phyloP scores from a whole-genome alignment of 768 basidiomycete species.

The Lentinula boryana region DNA sequence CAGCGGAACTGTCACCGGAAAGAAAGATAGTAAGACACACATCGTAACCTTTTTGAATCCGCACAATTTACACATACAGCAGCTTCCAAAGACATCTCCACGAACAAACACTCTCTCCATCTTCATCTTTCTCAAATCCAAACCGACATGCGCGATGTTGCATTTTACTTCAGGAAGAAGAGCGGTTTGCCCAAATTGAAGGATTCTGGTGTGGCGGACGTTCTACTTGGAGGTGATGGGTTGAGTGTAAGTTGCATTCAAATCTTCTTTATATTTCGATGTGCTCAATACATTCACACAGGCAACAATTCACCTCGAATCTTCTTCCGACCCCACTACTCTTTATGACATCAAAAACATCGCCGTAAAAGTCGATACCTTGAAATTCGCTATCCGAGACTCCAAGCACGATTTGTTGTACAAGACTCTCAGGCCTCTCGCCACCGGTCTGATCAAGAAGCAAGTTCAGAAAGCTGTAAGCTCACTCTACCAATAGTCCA shows the following conservation, averaged over 20 bases:
- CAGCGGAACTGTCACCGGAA: not conserved
- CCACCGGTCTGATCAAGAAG: constrained; percentile 77
- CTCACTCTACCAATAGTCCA: no score
- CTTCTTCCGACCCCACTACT: constrained; percentile 58
- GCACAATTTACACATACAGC: constrained; percentile 14
- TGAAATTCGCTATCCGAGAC: constrained; percentile 90
- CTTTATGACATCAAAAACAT: constrained; percentile 72
- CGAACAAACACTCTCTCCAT: constrained; percentile 64
- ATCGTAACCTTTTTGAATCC: not conserved
- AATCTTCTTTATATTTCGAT: not conserved
- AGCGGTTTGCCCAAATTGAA: constrained; percentile 71
- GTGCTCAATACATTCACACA: constrained; percentile 10
- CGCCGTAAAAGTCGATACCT: constrained; percentile 74
- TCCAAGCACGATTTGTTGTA: constrained; percentile 87
- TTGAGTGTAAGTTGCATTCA: constrained; percentile 41
- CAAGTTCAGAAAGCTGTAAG: constrained; percentile 47
- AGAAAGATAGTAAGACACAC: not conserved
- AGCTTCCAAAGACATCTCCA: constrained; percentile 1
- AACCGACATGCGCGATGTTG: constrained; percentile 89
- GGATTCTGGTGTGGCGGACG: constrained; percentile 83
- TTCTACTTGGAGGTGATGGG: constrained; percentile 79
- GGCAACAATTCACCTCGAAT: constrained; percentile 54
- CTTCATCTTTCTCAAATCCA: constrained; percentile 82
- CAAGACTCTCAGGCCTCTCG: constrained; percentile 76
- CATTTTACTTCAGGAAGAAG: constrained; percentile 88